Conservation (phyloP, 768 basidiomycete species). For the Phaffia australis region DNA sequence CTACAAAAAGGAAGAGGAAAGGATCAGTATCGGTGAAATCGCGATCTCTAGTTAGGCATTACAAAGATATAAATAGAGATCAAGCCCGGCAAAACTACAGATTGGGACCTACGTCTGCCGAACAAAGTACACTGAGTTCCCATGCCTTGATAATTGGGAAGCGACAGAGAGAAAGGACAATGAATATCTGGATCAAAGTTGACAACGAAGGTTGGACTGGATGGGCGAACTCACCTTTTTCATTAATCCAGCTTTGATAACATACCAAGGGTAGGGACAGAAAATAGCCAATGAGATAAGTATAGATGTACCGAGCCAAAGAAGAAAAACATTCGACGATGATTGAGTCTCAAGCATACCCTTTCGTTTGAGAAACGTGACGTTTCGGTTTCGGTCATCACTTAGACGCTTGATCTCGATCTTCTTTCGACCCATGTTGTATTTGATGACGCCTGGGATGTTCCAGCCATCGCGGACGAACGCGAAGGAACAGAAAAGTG, state of each 20-base stretch:
- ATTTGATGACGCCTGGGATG: not conserved
- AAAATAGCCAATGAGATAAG: not conserved
- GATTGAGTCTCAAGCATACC: not conserved
- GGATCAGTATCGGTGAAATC: not conserved
- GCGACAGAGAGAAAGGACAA: not conserved
- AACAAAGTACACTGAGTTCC: constrained; percentile 25
- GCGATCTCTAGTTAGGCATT: no score
- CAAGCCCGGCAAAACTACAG: not conserved
- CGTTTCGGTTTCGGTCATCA: constrained; percentile 14
- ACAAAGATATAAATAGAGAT: not conserved
- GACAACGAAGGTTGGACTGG: not conserved
- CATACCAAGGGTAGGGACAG: not conserved
- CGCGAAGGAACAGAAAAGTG: no score
- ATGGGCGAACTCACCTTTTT: constrained; percentile 16
- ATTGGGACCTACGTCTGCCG: constrained; percentile 20
- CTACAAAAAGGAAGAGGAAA: not conserved
- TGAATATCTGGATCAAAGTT: not conserved
- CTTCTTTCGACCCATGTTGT: constrained; percentile 23
- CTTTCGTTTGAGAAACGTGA: constrained; percentile 24
- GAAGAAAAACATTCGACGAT: not conserved
- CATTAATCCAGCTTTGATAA: constrained; percentile 18
- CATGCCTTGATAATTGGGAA: constrained; percentile 13
- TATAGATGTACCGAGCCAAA: not conserved
- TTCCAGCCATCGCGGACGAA: no score
- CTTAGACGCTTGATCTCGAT: constrained; percentile 21